These are phyloP conservation scores for Leccinum arenicola DNA, from an alignment of 768 basidiomycete species.

Conservation along the genomic window DNA sequence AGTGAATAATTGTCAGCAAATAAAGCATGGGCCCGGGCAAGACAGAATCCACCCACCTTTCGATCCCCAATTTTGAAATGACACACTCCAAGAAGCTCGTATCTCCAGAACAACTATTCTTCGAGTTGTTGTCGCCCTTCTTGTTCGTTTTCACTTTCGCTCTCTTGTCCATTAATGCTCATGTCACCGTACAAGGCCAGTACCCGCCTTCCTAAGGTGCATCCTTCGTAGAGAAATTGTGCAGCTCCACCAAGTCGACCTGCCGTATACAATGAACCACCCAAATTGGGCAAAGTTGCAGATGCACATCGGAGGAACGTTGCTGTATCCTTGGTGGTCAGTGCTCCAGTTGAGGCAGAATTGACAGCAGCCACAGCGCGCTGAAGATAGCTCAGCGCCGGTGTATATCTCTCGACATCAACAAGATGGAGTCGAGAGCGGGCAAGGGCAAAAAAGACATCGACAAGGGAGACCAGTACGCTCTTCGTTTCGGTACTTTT, in stretches of 20 bases:
- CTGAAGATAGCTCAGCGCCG: constrained; percentile 45
- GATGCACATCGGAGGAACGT: constrained; percentile 70
- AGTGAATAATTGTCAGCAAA: not conserved
- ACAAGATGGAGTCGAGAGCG: constrained; percentile 39
- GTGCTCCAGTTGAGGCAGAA: constrained; percentile 2
- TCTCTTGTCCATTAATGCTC: constrained; percentile 5
- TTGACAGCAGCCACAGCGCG: constrained; percentile 36
- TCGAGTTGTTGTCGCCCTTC: constrained; percentile 57
- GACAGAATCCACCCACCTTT: constrained; percentile 45
- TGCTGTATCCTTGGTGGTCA: constrained; percentile 28
- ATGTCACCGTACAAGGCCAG: constrained; percentile 29
- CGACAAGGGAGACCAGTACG: constrained; percentile 44
- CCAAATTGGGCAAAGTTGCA: constrained; percentile 68
- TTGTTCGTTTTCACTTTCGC: constrained; percentile 28
- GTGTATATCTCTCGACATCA: constrained; percentile 46
- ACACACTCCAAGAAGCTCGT: constrained; percentile 80
- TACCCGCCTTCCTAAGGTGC: constrained; percentile 50
- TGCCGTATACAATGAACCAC: constrained; percentile 67
- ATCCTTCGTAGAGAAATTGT: constrained; percentile 64
- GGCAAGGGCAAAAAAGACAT: constrained; percentile 55
- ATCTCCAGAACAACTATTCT: constrained; percentile 66
- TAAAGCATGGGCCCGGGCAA: not conserved
- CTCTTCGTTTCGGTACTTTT: constrained; percentile 29
- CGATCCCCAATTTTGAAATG: constrained; percentile 75
- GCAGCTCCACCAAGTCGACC: constrained; percentile 59